Percentiles rank a stretch among this genome's conserved stretches.
Conservation (phyloP, 2,329 filamentous ascomycete species). For the Colletotrichum siamense region DNA sequence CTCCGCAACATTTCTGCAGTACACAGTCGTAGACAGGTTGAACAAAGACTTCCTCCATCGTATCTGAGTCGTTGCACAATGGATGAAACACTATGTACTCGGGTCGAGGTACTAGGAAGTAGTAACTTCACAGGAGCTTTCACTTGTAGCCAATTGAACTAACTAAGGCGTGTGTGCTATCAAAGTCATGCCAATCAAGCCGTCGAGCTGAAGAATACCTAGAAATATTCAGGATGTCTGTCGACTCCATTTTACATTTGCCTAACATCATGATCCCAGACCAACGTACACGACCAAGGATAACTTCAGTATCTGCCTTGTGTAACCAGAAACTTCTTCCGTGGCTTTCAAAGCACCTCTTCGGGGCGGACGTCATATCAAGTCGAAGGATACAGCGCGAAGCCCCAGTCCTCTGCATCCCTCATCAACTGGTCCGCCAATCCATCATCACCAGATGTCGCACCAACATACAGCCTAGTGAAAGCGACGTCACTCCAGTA, state of each 20-base stretch:
- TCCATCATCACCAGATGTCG: not conserved
- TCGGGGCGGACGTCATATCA: not conserved
- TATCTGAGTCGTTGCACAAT: not conserved
- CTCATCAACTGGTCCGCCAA: not conserved
- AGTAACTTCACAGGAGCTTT: not conserved
- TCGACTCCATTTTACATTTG: not conserved
- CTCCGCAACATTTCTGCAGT: not conserved
- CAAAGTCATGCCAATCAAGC: no score
- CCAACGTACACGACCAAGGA: no score
- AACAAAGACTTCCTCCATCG: not conserved
- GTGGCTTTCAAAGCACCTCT: no score
- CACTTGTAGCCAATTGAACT: not conserved
- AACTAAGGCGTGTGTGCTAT: not conserved
- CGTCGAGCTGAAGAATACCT: not conserved
- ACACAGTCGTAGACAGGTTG: not conserved
- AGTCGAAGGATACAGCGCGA: not conserved
- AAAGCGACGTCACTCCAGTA: not conserved
- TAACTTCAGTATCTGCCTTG: no score
- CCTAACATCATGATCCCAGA: not conserved
- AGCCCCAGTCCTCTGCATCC: not conserved
- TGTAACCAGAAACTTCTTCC: no score
- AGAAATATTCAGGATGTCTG: not conserved
- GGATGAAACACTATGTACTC: not conserved
- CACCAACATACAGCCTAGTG: not conserved
- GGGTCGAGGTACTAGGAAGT: not conserved